phyloP scores from a whole-genome alignment of 768 basidiomycete genomes.

The Boletus barrowsii region DNA sequence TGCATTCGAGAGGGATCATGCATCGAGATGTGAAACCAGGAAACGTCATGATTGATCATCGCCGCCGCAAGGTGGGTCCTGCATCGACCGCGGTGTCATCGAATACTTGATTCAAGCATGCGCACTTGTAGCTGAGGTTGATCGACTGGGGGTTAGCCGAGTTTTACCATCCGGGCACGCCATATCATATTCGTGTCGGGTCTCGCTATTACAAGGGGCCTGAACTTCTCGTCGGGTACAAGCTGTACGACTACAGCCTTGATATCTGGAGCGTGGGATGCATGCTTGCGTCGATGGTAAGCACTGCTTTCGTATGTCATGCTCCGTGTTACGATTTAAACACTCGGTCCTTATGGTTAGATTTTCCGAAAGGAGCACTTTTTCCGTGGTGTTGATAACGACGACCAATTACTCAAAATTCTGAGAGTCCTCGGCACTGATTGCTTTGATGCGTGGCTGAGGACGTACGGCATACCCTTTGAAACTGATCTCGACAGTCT shows the following conservation, averaged over 20 bases:
- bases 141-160: conserved; percentile 80
- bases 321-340: background rate
- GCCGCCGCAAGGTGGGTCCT: conserved; percentile 49
- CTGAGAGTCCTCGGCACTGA: conserved; percentile 68
- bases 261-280: conserved; percentile 76
- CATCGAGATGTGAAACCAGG: conserved; percentile 67
- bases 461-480: conserved; percentile 62
- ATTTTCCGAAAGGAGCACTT: conserved; percentile 74
- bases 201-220: conserved; percentile 74
- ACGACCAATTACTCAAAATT: conserved; percentile 71
- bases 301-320: conserved; percentile 12
- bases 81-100: background rate
- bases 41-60: conserved; percentile 74
- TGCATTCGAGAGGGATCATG: conserved; percentile 71
- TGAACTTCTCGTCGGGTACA: conserved; percentile 68
- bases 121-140: conserved; percentile 41
- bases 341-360: conserved; percentile 30
- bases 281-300: conserved; percentile 72
- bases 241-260: conserved; percentile 67
- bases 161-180: conserved; percentile 68
- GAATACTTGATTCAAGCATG: background rate
- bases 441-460: conserved; percentile 57
- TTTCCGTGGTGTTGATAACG: conserved; percentile 71
- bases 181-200: conserved; percentile 72
- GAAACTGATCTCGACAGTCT: conserved; percentile 59